Percentiles rank a stretch among this genome's conserved stretches.
Conservation (phyloP, 257 asterid genomes). For the Nicotiana knightiana region DNA sequence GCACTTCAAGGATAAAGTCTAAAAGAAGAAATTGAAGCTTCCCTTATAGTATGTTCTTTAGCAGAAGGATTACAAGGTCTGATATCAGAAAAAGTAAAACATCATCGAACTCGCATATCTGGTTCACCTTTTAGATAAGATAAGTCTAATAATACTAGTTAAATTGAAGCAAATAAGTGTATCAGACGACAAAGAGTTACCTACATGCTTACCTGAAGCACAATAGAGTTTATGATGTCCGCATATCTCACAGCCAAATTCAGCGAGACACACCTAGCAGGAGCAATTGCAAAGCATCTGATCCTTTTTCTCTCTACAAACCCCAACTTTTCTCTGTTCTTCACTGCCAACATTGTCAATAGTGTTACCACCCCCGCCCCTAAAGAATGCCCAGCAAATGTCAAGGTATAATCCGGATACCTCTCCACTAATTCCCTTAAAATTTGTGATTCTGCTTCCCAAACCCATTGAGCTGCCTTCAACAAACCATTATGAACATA, state of each 20-base stretch:
- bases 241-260: conserved; percentile 96
- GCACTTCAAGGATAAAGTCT: neutral
- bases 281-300: conserved; percentile 93
- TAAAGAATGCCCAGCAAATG: conserved; percentile 88
- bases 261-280: conserved; percentile 88
- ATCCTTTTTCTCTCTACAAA: conserved; percentile 67
- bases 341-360: conserved; percentile 70
- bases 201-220: conserved; percentile 65
- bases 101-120: neutral
- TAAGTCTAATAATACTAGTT: neutral
- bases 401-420: conserved; percentile 56
- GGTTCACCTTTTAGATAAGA: neutral
- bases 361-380: conserved; percentile 95
- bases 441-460: conserved; percentile 54
- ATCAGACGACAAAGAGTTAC: neutral
- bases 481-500: conserved; percentile 85
- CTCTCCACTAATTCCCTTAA: conserved; percentile 51
- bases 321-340: conserved; percentile 69
- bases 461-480: conserved; percentile 83
- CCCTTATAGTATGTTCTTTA: neutral
- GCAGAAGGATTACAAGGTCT: neutral
- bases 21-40: neutral
- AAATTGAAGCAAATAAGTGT: neutral
- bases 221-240: conserved; percentile 86
- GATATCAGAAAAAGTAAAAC: neutral